Evolutionary conservation across 345 rosid species (phyloP), one percentile per base, ranked within the genome.

Genomic region (Pistacia atlantica): DNA sequence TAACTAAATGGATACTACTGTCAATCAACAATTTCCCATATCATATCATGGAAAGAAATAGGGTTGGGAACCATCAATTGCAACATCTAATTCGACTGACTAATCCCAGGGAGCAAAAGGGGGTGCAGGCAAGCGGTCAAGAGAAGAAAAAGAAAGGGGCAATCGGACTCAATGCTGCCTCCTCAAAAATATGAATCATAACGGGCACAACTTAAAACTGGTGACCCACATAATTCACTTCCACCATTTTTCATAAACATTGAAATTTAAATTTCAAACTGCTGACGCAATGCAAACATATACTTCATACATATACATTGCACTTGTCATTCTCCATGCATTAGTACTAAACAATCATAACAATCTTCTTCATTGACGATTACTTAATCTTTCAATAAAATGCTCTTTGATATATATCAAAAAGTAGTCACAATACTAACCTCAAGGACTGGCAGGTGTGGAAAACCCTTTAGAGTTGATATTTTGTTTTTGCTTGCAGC

Each of bases 401-500:
- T 2, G 6, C 16, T 31, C 38, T 17, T 28, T 25, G 11, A 37
- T 58, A 20, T 8, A 42, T 42, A 42, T 1, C 46, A 0, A 25
- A 16, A 45, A 62, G 42, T 31, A 75, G 14, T 38, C n/a, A 13
- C 8, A 5, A 64, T 64, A 78, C 80, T 75, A 78, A 92, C 99
- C 98, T 95, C 99, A 76, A 95, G 98, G 70, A 84, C 88, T 31
- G 99, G 99, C 51, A 95, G 87, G 80, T 89, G 86, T 3, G 99
- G 99, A 78, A 95, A 95, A 65, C 91, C 93, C 86, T 92, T 95
- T 74, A 95, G 83, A 68, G 97, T 95, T 75, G 93, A 84, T 85
- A 95, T 93, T 87, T 80, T 93, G 86, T 95, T 95, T 89, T 90
- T 95, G 85, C 99, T 95, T 67, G 99, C 98, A 81, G 99, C 99